phyloP scores from a whole-genome alignment of 495 filamentous ascomycete genomes.

The Neurospora discreta region DNA sequence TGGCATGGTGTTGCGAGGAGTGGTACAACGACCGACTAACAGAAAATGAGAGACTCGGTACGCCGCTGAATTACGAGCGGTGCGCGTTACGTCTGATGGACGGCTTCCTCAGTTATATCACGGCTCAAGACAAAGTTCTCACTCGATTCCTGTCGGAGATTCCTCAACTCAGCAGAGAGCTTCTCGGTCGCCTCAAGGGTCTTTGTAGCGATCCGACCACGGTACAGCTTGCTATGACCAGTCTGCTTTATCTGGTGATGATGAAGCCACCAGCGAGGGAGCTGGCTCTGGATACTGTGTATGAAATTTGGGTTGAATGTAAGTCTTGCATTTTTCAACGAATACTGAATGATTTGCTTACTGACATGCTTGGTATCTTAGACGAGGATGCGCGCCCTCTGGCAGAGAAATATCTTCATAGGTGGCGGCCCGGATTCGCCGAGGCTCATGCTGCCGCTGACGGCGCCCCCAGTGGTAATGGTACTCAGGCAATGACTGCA shows the following conservation, averaged over 20 bases:
- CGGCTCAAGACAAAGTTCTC: constrained; percentile 74
- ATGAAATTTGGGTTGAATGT: constrained; percentile 80
- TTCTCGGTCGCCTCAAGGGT: constrained; percentile 64
- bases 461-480: constrained; percentile 1
- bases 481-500: constrained; percentile 1
- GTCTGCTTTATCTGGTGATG: constrained; percentile 63
- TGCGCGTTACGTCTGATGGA: constrained; percentile 75
- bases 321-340: constrained; percentile 21
- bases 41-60: constrained; percentile 29
- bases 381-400: constrained; percentile 42
- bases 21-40: constrained; percentile 87
- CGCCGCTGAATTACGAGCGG: constrained; percentile 59
- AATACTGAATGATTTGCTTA: constrained; percentile 2
- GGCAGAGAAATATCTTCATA: constrained; percentile 41
- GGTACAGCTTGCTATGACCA: constrained; percentile 37
- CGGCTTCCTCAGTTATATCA: constrained; percentile 77
- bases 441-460: constrained; percentile 21
- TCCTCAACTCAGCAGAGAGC: constrained; percentile 57
- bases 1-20: constrained; percentile 91
- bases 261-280: constrained; percentile 75
- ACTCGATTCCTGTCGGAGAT: constrained; percentile 88
- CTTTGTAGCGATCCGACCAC: constrained; percentile 82
- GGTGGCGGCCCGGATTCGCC: constrained; percentile 41
- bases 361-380: constrained; percentile 3
- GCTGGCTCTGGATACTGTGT: constrained; percentile 68